Percentiles rank a stretch among this genome's conserved stretches.
Evolutionary conservation across 345 rosid species (phyloP).

Genomic region (Ricinus communis): DNA sequence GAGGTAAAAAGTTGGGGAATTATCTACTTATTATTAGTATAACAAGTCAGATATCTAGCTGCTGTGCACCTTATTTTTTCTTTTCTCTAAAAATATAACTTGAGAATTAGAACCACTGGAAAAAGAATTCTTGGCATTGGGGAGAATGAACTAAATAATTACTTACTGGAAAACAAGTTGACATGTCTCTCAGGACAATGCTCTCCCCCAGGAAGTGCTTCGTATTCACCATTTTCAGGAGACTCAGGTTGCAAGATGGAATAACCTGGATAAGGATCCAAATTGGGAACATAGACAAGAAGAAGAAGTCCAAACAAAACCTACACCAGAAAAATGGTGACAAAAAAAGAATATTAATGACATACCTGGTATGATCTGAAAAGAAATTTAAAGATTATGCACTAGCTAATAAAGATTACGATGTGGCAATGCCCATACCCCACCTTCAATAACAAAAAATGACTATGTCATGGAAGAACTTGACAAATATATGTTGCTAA

Average conservation of each 20-base stretch:
- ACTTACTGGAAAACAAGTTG: conserved; percentile 30
- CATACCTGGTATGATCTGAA: background rate
- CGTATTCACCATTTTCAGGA: conserved; percentile 25
- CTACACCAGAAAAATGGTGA: conserved; percentile 12
- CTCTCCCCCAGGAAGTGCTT: conserved; percentile 31
- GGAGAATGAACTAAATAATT: background rate
- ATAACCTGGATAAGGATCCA: conserved; percentile 33
- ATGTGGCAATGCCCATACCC: background rate
- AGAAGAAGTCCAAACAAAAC: conserved; percentile 32
- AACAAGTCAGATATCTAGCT: background rate
- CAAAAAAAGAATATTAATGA: background rate
- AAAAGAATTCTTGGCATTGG: background rate
- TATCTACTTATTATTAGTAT: background rate
- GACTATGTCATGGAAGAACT: background rate
- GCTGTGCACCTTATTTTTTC: background rate
- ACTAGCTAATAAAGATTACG: background rate
- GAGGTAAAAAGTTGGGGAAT: background rate
- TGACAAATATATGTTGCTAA: background rate
- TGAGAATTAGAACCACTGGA: background rate
- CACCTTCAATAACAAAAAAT: background rate
- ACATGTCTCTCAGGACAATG: conserved; percentile 37
- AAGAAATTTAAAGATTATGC: background rate
- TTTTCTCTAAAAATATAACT: background rate
- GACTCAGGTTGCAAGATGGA: conserved; percentile 22
- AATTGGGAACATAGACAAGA: conserved; percentile 24